Evolutionary conservation across 164 flowering plant species (phyloP), one percentile per base, ranked within the genome.

Genomic region (Stephania cephalantha): DNA sequence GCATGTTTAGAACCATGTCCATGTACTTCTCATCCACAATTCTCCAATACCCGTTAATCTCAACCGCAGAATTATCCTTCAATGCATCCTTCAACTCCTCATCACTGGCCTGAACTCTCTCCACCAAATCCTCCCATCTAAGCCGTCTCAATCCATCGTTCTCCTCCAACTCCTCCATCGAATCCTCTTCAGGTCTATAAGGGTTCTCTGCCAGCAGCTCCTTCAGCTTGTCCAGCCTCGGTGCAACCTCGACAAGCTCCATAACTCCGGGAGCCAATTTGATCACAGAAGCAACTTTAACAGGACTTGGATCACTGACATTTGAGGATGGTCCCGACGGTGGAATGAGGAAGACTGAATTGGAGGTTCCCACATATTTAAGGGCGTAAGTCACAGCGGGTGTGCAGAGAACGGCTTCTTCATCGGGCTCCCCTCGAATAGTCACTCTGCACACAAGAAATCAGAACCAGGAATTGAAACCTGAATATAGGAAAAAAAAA

Each of bases 351-450:
- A 90, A 83, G 9, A 87, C 87, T 31, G 98, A 90, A 81, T 95
- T 95, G 46, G 99, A 93, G 58, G 83, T 93, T 71, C 92, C 93
- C 45, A 93, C 97, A 72, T 85, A 93, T 74, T 95, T 95, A 58
- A 95, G 78, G 2, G 89, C 89, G 71, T 87, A 95, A 20, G 99
- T 95, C 72, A 88, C 88, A 1, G 94, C 86, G 3, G 81, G 74
- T n/a, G 98, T 93, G 79, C 98, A 95, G 44, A 95, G 87, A 70
- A 93, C 95, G 2, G 98, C 95, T 42, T 95, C 97, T 79, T 93
- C 99, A 73, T 88, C 86, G 1, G 84, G 82, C 64, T 90, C 82
- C 71, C 98, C 99, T 85, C 98, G 82, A 46, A 95, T 72, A 5
- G 82, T 81, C 73, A 89, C 89, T 74, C 98, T 95, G 75, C 42